Evolutionary conservation across 441 rosid species (phyloP).

Genomic region (Manihot esculenta): DNA sequence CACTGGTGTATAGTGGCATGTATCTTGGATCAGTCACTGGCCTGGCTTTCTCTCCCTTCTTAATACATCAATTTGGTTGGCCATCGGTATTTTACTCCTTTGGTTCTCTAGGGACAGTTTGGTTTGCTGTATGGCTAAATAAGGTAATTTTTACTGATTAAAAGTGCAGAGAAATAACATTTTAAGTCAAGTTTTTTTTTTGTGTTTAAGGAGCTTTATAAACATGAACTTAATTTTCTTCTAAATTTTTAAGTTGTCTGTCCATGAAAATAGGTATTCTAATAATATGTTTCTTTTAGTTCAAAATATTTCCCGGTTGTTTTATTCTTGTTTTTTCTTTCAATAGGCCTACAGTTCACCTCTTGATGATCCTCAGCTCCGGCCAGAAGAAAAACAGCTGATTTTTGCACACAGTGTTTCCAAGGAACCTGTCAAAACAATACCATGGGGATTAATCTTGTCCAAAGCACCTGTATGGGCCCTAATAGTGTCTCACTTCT

Average conservation of each 20-base stretch:
- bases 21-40: slow-evolving; percentile 93
- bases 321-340: slow-evolving; percentile 20
- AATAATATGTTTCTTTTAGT: not conserved
- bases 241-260: not conserved
- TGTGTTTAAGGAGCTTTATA: slow-evolving; percentile 1
- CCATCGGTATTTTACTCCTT: slow-evolving; percentile 93
- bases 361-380: slow-evolving; percentile 67
- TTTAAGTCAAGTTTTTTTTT: not conserved
- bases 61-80: slow-evolving; percentile 93
- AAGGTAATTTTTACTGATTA: slow-evolving; percentile 46
- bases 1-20: slow-evolving; percentile 92
- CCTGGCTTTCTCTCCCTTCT: slow-evolving; percentile 82
- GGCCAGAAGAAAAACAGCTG: slow-evolving; percentile 64
- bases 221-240: not conserved
- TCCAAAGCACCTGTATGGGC: slow-evolving; percentile 94
- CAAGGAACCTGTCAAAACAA: slow-evolving; percentile 71
- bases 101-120: slow-evolving; percentile 86
- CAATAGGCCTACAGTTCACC: slow-evolving; percentile 86
- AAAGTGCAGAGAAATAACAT: not conserved
- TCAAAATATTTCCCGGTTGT: not conserved
- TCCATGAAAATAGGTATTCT: not conserved
- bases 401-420: slow-evolving; percentile 50
- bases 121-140: slow-evolving; percentile 73
- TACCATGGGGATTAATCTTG: slow-evolving; percentile 80
- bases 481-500: slow-evolving; percentile 72